Evolutionary conservation across 331 rosid species (phyloP).

Genomic region (Malus hybrid): DNA sequence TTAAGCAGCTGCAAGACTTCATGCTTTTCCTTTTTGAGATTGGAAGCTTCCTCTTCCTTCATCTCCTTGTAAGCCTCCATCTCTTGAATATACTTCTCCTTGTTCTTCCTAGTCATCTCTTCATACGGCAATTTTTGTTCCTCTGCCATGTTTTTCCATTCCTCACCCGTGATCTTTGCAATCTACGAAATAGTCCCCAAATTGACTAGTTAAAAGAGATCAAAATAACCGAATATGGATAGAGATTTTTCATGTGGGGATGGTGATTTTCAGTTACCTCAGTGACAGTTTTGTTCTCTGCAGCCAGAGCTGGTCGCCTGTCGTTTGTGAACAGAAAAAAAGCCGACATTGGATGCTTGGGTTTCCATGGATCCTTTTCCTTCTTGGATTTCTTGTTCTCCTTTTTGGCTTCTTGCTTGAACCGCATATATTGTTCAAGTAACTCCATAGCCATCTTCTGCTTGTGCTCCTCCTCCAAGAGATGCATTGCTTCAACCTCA

Average conservation of each 20-base stretch:
- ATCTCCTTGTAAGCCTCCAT: conserved; percentile 70
- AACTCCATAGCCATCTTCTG: conserved; percentile 82
- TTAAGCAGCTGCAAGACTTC: conserved; percentile 73
- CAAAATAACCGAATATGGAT: not conserved
- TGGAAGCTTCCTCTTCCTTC: conserved; percentile 63
- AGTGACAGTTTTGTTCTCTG: conserved; percentile 43
- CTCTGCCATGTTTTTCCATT: conserved; percentile 84
- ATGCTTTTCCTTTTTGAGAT: conserved; percentile 60
- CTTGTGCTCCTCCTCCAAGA: conserved; percentile 79
- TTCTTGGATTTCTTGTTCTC: conserved; percentile 63
- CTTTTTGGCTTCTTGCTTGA: conserved; percentile 58
- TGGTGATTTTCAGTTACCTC: conserved; percentile 36
- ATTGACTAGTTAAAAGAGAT: not conserved
- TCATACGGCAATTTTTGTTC: conserved; percentile 62
- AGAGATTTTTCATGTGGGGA: not conserved
- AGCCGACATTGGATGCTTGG: conserved; percentile 84
- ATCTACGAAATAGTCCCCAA: conserved; percentile 25
- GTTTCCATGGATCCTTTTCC: conserved; percentile 86
- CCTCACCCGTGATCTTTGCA: conserved; percentile 67
- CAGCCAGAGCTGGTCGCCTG: conserved; percentile 54
- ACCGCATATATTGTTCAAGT: conserved; percentile 80
- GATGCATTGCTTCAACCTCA: conserved; percentile 77
- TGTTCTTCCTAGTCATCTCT: conserved; percentile 76
- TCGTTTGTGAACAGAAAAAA: conserved; percentile 68
- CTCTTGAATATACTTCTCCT: conserved; percentile 58